Evolutionary conservation across 140 eudicot species (phyloP), one percentile per base, ranked within the genome.

Genomic region (Flaveria floridana): DNA sequence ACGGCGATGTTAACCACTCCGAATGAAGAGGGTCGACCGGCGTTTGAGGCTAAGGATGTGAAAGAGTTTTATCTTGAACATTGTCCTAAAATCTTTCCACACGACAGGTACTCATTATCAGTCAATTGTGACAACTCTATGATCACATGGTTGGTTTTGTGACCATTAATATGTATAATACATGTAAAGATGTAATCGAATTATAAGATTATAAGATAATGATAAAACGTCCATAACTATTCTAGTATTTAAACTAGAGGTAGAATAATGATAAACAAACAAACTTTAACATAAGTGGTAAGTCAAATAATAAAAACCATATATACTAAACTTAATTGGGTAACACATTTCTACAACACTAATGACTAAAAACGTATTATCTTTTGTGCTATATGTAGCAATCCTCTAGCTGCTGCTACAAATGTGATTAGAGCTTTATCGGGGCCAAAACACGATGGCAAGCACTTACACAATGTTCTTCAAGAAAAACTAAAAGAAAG

Each of bases 1-100:
- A 65, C 84, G 0, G 83, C 86, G 14, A 81, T 84, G 88, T 50
- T 84, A 19, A 69, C 86, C 9, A 72, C 88, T 42, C 88, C 88
- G 0, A 28, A 56, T 12, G 74, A 75, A 46, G 76, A 78, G 18
- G 77, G 80, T 12, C 85, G 89, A 3, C 89, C 89, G 0, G 2
- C 75, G 18, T 85, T 59, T 62, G 64, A 77, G 6, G 89, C 86
- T 14, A 85, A 85, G 57, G 86, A 85, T 52, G 79, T 85, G 7
- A 75, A 46, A 26, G 58, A 42, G 12, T 85, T 85, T 47, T 85
- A 85, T 65, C 76, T 79, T 39, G 61, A 82, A 12, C 74, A 85
- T 57, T 55, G 82, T 52, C 89, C 89, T 6, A 71, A 85, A 23
- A 84, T 84, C 16, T 84, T 84, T 30, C 84, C 83, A 6, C 83